Conservation (phyloP, 139 green algal species). For the Tetradesmus lagerheimii region DNA sequence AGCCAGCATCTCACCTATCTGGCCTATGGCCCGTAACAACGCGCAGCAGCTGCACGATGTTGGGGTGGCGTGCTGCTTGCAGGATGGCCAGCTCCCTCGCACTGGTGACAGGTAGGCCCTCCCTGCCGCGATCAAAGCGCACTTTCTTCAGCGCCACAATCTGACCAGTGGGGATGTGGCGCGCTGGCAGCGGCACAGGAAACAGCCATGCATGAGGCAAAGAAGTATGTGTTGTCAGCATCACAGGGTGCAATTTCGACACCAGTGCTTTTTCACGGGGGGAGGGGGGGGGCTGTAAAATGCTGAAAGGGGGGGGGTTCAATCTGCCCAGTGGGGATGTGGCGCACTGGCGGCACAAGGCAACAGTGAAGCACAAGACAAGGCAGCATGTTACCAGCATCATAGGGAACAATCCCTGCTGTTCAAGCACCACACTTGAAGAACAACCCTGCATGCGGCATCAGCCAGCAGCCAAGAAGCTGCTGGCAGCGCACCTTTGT, state of each 20-base stretch:
- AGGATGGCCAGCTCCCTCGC: slow-evolving; percentile 84
- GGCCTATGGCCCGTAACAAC: slow-evolving; percentile 80
- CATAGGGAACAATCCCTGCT: not conserved
- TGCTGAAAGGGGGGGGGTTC: too few species aligned
- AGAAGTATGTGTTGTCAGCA: not conserved
- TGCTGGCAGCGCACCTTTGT: slow-evolving; percentile 27
- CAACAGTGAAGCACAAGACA: not conserved
- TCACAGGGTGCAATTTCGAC: slow-evolving; percentile 71
- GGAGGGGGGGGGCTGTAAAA: too few species aligned
- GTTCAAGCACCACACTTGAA: not conserved
- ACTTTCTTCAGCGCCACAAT: slow-evolving; percentile 86
- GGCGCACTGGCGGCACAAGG: slow-evolving; percentile 45
- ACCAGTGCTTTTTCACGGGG: too few species aligned
- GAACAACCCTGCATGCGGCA: too few species aligned
- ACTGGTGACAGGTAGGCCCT: slow-evolving; percentile 83
- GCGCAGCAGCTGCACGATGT: slow-evolving; percentile 80
- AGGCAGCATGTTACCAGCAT: not conserved
- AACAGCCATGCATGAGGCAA: not conserved
- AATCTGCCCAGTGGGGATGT: slow-evolving; percentile 74
- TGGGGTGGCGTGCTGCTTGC: slow-evolving; percentile 74
- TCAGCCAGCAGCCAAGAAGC: slow-evolving; percentile 57
- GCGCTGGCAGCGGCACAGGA: slow-evolving; percentile 40
- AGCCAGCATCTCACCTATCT: slow-evolving; percentile 74
- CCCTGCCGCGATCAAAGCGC: slow-evolving; percentile 47
- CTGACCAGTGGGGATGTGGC: slow-evolving; percentile 70